Conservation (phyloP, 2,329 filamentous ascomycete genomes). For the Berkeleyomyces rouxiae region DNA sequence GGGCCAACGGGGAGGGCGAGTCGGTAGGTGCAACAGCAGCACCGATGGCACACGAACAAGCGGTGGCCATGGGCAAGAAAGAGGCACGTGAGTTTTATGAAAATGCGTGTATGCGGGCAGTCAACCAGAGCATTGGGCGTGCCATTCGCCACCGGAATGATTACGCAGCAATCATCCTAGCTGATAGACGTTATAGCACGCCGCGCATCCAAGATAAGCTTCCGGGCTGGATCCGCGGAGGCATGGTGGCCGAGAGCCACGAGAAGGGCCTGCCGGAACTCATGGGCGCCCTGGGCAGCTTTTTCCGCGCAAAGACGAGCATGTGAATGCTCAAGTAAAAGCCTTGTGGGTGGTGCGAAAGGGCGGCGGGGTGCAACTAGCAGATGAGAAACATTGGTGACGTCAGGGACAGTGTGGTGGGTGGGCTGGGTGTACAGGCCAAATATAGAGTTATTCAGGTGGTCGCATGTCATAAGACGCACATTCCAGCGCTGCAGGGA, state of each 20-base stretch:
- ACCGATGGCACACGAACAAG: constrained; percentile 16
- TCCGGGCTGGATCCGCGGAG: constrained; percentile 73
- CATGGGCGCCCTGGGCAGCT: constrained; percentile 39
- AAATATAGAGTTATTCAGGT: not conserved
- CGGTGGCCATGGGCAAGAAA: constrained; percentile 28
- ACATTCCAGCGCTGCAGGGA: too few species aligned
- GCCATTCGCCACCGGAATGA: constrained; percentile 79
- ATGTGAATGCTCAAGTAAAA: not conserved
- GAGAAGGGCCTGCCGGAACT: constrained; percentile 36
- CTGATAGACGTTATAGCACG: constrained; percentile 65
- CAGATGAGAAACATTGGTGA: not conserved
- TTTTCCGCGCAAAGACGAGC: constrained; percentile 37
- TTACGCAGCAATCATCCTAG: constrained; percentile 76
- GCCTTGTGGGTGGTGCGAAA: not conserved
- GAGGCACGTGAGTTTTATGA: constrained; percentile 70
- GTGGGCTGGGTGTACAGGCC: not conserved
- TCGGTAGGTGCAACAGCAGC: not conserved
- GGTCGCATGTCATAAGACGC: not conserved
- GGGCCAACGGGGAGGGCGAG: not conserved
- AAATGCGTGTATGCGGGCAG: constrained; percentile 88
- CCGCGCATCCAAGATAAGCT: constrained; percentile 61
- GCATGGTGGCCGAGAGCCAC: constrained; percentile 37
- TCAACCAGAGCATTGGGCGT: constrained; percentile 90
- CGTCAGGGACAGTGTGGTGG: not conserved
- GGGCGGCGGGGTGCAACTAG: not conserved